phyloP scores from a whole-genome alignment of 1,284 basidiomycete species.

The Ustilago crameri region DNA sequence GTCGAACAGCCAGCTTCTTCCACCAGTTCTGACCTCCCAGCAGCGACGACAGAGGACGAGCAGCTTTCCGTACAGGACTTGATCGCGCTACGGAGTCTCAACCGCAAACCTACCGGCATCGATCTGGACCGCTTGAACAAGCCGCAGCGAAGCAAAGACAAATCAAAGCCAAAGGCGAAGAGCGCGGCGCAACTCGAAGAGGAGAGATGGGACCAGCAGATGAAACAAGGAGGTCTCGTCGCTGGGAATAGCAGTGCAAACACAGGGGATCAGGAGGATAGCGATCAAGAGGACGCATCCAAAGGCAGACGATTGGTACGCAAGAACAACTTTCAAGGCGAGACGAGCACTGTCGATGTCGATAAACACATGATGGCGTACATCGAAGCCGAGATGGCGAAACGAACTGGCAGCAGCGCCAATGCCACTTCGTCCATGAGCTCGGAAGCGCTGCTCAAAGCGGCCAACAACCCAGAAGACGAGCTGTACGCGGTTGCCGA shows the following conservation, averaged over 20 bases:
- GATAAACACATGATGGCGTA: constrained; percentile 99
- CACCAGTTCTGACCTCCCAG: not conserved
- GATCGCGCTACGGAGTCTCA: constrained; percentile 83
- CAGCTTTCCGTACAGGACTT: constrained; percentile 77
- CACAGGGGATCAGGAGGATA: constrained; percentile 9
- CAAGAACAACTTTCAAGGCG: constrained; percentile 92
- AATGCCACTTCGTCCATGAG: not conserved
- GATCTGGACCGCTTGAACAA: constrained; percentile 84
- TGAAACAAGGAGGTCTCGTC: constrained; percentile 41
- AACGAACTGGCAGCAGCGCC: constrained; percentile 70
- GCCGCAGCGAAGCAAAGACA: constrained; percentile 82
- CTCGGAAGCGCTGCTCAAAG: not conserved
- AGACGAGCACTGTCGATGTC: constrained; percentile 93
- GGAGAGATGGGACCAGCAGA: constrained; percentile 48
- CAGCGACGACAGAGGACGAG: constrained; percentile 2
- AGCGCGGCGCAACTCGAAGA: constrained; percentile 11
- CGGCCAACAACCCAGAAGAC: constrained; percentile 77
- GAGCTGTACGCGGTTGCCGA: constrained; percentile 84
- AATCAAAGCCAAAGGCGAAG: constrained; percentile 72
- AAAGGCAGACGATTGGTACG: constrained; percentile 73
- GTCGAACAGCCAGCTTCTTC: constrained; percentile 3
- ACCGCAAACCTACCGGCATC: constrained; percentile 79
- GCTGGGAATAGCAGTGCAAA: not conserved
- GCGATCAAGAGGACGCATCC: constrained; percentile 29
- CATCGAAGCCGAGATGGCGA: constrained; percentile 90